Conservation (phyloP, 352 stramenopile species). For the Phytophthora aleatoria region DNA sequence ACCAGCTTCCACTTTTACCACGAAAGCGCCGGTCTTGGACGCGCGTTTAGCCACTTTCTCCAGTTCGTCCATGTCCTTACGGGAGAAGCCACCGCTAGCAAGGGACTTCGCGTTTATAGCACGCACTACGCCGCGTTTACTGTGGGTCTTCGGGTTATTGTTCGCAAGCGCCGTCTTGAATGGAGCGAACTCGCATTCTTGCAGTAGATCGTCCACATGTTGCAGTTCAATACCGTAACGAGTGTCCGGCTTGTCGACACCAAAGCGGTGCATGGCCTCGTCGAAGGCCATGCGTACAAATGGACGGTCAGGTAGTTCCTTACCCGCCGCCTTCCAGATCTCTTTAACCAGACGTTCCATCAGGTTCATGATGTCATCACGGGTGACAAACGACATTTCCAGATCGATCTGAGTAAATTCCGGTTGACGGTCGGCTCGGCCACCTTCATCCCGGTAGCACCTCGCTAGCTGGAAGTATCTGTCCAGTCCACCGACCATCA, state of each 20-base stretch:
- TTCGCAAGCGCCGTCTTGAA: conserved; percentile 49
- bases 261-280: conserved; percentile 81
- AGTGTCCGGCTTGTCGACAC: conserved; percentile 88
- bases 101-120: conserved; percentile 78
- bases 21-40: conserved; percentile 43
- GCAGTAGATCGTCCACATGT: conserved; percentile 55
- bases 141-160: conserved; percentile 22
- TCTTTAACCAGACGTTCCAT: conserved; percentile 76
- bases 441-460: conserved; percentile 91
- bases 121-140: conserved; percentile 50
- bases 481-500: conserved; percentile 90
- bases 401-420: conserved; percentile 93
- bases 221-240: conserved; percentile 75
- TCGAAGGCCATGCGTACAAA: conserved; percentile 77
- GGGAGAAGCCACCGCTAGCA: conserved; percentile 57
- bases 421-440: conserved; percentile 86
- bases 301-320: conserved; percentile 38
- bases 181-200: conserved; percentile 41
- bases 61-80: conserved; percentile 75
- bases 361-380: conserved; percentile 73
- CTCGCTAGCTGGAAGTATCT: conserved; percentile 91
- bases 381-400: conserved; percentile 88
- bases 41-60: conserved; percentile 58
- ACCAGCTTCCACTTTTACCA: conserved; percentile 63
- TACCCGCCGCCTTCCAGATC: conserved; percentile 63